These are phyloP conservation scores for Ascodesmis nigricans DNA, from an alignment of 495 filamentous ascomycete genomes.

Conservation along the genomic window DNA sequence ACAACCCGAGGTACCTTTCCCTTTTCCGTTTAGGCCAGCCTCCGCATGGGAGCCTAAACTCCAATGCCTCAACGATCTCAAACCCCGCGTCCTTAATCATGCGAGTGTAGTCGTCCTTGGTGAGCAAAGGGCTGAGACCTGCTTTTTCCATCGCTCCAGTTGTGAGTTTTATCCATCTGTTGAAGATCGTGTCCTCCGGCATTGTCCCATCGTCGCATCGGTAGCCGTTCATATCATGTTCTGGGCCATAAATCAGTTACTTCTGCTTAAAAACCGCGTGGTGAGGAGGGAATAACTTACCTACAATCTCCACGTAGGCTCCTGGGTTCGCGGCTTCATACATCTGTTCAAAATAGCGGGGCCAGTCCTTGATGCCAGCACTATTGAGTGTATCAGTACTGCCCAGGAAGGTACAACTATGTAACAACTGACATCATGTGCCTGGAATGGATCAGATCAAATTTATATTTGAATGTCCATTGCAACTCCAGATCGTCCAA, in stretches of 20 bases:
- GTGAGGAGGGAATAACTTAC: too few species aligned
- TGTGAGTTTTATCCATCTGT: slow-evolving; percentile 1
- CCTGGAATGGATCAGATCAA: slow-evolving; percentile 28
- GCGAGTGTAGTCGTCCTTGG: neutral
- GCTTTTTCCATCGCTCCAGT: neutral
- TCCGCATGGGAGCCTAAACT: slow-evolving; percentile 5
- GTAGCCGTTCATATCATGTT: too few species aligned
- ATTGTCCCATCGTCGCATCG: slow-evolving; percentile 23
- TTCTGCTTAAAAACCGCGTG: too few species aligned
- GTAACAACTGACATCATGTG: too few species aligned
- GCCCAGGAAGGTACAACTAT: too few species aligned
- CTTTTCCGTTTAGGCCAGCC: slow-evolving; percentile 6
- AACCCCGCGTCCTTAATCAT: slow-evolving; percentile 13
- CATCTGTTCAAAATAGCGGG: slow-evolving; percentile 18
- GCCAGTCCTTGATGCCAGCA: slow-evolving; percentile 39
- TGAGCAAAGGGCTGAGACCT: neutral
- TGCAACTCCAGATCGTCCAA: slow-evolving; percentile 31
- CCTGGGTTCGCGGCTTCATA: too few species aligned
- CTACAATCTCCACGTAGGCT: too few species aligned
- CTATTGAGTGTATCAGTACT: too few species aligned
- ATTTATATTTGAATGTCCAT: slow-evolving; percentile 28
- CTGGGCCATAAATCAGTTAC: too few species aligned
- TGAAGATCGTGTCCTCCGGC: neutral
- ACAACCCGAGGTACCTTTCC: slow-evolving; percentile 3
- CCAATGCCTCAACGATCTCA: too few species aligned